Percentiles rank a stretch among this genome's conserved stretches.
These are phyloP conservation scores for Cystobasidium tubakii DNA, from an alignment of 768 basidiomycete genomes.

Conservation along the genomic window DNA sequence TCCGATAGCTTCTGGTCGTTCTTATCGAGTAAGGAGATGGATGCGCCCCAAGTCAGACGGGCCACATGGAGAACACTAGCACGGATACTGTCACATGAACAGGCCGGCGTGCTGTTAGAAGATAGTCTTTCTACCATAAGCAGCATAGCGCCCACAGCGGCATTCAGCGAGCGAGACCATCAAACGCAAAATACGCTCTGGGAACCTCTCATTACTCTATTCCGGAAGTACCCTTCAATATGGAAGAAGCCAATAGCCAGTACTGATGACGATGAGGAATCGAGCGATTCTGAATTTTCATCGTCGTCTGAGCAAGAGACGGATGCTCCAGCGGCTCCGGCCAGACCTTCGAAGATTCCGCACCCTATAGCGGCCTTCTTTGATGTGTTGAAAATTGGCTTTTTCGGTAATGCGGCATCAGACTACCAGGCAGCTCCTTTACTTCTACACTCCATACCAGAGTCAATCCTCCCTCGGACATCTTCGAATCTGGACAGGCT, in stretches of 20 bases:
- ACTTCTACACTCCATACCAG: conserved; percentile 11
- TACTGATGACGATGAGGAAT: background rate
- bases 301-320: background rate
- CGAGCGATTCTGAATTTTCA: background rate
- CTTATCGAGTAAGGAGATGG: background rate
- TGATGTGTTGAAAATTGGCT: conserved; percentile 13
- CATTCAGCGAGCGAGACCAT: conserved; percentile 9
- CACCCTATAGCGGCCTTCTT: background rate
- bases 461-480: background rate
- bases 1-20: conserved; percentile 18
- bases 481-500: background rate
- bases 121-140: background rate
- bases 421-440: background rate
- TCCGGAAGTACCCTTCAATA: background rate
- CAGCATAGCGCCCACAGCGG: background rate
- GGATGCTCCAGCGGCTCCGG: background rate
- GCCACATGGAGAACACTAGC: background rate
- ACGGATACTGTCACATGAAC: background rate
- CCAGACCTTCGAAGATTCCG: background rate
- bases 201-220: background rate
- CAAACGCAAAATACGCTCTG: background rate
- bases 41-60: background rate
- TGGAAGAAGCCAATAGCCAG: background rate
- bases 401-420: conserved; percentile 9
- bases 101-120: background rate